Base-by-base conservation (phyloP, 2,329 filamentous ascomycete species). In the Penicillium nordicum region DNA sequence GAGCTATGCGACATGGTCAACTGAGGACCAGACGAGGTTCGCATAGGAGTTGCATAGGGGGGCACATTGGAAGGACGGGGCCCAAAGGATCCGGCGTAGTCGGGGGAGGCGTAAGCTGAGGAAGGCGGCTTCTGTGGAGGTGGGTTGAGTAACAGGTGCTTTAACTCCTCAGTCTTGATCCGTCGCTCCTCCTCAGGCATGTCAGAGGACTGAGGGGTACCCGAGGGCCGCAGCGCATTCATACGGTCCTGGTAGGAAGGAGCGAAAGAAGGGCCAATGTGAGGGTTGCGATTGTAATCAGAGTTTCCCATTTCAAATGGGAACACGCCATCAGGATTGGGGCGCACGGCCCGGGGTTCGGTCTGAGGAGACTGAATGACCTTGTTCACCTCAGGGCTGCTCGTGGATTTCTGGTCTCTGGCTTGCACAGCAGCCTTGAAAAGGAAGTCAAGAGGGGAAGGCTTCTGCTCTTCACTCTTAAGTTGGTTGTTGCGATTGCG, bases 391-490 rank as follows among this genome's bases (percentile, higher is more conserved):
- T 63, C 76, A 56, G 66, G 75, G 63, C 65, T 80, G 60, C 79
- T 79, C 50, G 77, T 73, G 16, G 80, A 78, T 62, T 81, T 85
- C 21, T 79, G 79, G 57, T 81, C 89, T 58, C 74, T 73, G 23
- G 76, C 72, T 59, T 89, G 88, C 48, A 89, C 84, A 65, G 96
- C 89, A 34, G 91, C 92, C 59, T 88, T 88, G 79, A 97, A 97
- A 70, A 97, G 88, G 60, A 96, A 83, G 67, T 97, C 92, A 5
- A 97, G 80, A 1, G 92, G 92, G 11, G 92, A 95, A 59, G 90
- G 84, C 57, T 72, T 60, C 18, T 63, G 63, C 23, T 85, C 77
- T 54, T 80, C 72, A n/a, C 65, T 62, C 56, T 67, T 55, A 60
- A 63, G 43, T 46, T 23, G 29, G 68, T 63, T 68, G 58, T 53